Conservation (phyloP, 495 filamentous ascomycete genomes). For the Penicillium mononematosum region DNA sequence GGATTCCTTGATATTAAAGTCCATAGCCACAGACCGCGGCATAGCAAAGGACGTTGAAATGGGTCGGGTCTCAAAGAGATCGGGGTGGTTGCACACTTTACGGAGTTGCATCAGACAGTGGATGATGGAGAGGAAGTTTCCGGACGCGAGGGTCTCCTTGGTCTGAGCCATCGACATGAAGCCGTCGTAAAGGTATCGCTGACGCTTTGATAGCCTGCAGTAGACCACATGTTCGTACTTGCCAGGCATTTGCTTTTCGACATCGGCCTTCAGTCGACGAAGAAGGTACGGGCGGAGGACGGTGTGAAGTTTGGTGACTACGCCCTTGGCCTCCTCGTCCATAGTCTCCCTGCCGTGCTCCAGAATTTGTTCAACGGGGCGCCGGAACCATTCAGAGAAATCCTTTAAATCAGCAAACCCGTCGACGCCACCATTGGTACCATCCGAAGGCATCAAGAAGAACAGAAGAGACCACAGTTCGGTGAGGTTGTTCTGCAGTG, state of each 20-base stretch:
- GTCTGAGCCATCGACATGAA: conserved; percentile 95
- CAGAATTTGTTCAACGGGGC: conserved; percentile 90
- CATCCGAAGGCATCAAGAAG: conserved; percentile 90
- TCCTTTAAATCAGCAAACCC: conserved; percentile 88
- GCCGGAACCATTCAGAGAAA: conserved; percentile 90
- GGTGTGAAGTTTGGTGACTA: conserved; percentile 89
- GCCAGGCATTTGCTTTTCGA: conserved; percentile 98
- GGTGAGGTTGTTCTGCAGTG: conserved; percentile 93
- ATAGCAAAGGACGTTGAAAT: conserved; percentile 97
- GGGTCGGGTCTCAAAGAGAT: conserved; percentile 96
- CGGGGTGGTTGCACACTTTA: conserved; percentile 98
- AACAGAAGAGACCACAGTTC: conserved; percentile 97
- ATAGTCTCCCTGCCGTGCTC: conserved; percentile 91
- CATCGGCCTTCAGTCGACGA: conserved; percentile 90
- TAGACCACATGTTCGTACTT: conserved; percentile 98
- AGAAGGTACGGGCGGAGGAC: conserved; percentile 91
- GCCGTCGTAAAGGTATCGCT: conserved; percentile 93
- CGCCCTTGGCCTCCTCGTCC: conserved; percentile 84
- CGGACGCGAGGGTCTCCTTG: conserved; percentile 81
- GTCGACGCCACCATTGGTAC: conserved; percentile 64
- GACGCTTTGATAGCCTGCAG: conserved; percentile 89
- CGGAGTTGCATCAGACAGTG: conserved; percentile 97
- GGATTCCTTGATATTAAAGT: conserved; percentile 74
- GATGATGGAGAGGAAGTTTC: conserved; percentile 96
- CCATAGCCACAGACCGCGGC: conserved; percentile 74